Base-by-base conservation (phyloP, 495 filamentous ascomycete species). In the Neurospora sp. region DNA sequence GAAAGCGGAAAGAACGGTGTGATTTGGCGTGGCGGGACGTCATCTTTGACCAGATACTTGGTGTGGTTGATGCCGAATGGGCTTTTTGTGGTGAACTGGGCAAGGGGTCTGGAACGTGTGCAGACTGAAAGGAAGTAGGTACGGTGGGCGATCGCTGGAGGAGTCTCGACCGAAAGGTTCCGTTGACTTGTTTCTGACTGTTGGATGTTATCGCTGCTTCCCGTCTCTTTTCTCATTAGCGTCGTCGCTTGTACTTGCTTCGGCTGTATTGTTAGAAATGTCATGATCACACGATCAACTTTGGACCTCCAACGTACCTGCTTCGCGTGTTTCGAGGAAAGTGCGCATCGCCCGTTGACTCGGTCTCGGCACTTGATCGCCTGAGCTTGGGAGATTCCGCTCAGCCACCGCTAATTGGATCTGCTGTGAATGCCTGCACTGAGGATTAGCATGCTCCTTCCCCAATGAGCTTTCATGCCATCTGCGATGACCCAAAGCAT, bases 221-320 rank as follows among this genome's bases (percentile, higher is more conserved):
- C 1, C 14, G 35, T 35, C 5, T 66, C 7, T 35, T 37, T 14
- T 1, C 12, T 9, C 0, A 0, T 7, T 16, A 5, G 22, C 1
- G 53, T 35, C 2, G 27, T 18, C 27, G 31, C 14, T 18, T 5
- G 6, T 66, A 9, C 53, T 3, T 35, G 5, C 27, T 1, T 4
- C 9, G 0, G 1, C 0, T 37, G 14, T 3, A 1, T 10, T 0
- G 53, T 35, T 35, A 66, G 53, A 31, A 27, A 66, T 9, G 27
- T 0, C 53, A 61, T 35, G 6, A 18, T 35, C 53, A 31, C 27
- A 0, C 14, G 53, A 37, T 66, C 53, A 18, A 18, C 6, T 35
- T 27, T 9, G 12, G 4, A 61, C 2, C 3, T 3, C 18, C 1
- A 9, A 35, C 53, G 22, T 35, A 35, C 27, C 53, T 61, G 12